Conservation (phyloP, 2,329 filamentous ascomycete genomes). For the Penicillium sp. region DNA sequence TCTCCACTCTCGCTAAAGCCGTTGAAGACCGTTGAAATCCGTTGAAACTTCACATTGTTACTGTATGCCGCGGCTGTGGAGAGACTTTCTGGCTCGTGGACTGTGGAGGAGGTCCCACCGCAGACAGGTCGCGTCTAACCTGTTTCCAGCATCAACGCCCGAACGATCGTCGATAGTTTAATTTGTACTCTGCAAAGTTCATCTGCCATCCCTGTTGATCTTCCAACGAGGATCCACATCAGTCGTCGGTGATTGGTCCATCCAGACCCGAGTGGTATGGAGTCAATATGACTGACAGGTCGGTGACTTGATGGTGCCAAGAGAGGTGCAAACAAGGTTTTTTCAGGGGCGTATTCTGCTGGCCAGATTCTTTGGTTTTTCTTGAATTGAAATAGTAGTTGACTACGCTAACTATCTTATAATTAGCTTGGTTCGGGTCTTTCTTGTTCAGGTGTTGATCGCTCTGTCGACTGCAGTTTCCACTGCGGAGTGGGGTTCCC, state of each 20-base stretch:
- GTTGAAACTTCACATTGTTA: background rate
- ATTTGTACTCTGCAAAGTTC: background rate
- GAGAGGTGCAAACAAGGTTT: background rate
- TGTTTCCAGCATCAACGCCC: constrained; percentile 5
- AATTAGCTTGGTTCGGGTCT: background rate
- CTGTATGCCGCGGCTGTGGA: constrained; percentile 4
- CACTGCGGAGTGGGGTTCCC: constrained; percentile 4
- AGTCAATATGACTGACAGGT: background rate
- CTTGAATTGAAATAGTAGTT: background rate
- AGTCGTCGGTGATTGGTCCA: background rate
- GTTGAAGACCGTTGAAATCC: constrained; percentile 4
- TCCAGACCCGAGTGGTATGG: background rate
- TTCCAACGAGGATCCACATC: background rate
- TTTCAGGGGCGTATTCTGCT: background rate
- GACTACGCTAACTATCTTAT: background rate
- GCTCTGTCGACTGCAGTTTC: background rate
- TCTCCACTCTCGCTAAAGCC: background rate
- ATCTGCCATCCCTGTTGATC: constrained; percentile 8
- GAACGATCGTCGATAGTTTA: constrained; percentile 11
- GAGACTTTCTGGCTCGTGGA: background rate
- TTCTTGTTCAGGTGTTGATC: constrained; percentile 5
- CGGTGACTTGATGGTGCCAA: background rate
- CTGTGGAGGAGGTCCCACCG: background rate
- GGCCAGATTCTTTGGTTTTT: background rate
- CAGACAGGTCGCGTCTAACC: background rate